Evolutionary conservation across 1,139 yeast species (phyloP), one percentile per base, ranked within the genome.

Genomic region (Scheffersomyces illinoinensis): DNA sequence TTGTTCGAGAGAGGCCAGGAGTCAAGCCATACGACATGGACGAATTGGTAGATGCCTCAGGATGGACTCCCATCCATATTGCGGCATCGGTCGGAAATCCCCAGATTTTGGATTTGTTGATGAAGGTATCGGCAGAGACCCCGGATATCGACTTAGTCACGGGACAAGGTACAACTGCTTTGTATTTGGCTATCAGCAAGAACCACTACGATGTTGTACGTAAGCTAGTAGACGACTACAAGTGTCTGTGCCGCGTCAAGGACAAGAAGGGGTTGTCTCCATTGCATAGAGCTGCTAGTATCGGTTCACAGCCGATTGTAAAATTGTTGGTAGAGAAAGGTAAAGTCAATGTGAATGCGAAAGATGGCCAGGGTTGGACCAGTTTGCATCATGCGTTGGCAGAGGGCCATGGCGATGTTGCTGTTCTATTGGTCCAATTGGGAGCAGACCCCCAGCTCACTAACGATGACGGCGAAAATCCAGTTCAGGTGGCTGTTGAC

Each of bases 31-130:
- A 84, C 46, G 96, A 91, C 64, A 71, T 91, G 17, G 95, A 92
- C 69, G 90, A 88, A 3, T 71, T 80, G 66, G 74, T 74, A 0
- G 98, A 93, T 71, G 87, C 82, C 18, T 81, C 93, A 8, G 96
- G 96, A 0, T 93, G 97, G 97, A 88, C 96, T 0, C 92, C 97
- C 0, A 70, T 92, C 39, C 98, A 93, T 73, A 88, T 93, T 56
- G 91, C 93, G 0, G 82, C 90, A 0, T 84, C 97, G 0, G 79
- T 89, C 1, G 97, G 98, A 0, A 85, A 86, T 68, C 70, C 79
- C 50, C 80, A 80, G 12, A 79, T 90, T 2, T 71, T 90, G 14
- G 78, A 82, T 47, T 58, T 65, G 55, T 66, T 81, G 47, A 71
- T 79, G 76, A 62, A 59, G 14, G 62, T 63, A 33, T 68, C 70